Evolutionary conservation across 805 yeast species (phyloP).

Genomic region (Grigorovia humatica): DNA sequence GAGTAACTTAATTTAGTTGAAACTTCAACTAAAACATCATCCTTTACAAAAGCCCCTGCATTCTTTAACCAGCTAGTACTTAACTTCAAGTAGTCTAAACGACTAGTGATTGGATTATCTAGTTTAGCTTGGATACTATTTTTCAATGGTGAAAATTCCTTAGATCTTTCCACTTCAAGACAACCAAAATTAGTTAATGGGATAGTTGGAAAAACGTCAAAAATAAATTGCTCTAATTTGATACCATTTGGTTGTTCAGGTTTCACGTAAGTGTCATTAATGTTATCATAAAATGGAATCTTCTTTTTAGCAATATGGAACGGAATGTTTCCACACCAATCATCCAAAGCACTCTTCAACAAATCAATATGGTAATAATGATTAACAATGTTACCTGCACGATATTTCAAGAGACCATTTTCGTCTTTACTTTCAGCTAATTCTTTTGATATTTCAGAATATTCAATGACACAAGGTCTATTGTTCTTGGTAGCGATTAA

Average conservation of each 20-base stretch:
- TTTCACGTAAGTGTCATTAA: conserved; percentile 37
- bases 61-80: conserved; percentile 63
- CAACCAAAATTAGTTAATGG: conserved; percentile 69
- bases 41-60: conserved; percentile 55
- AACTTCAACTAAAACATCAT: conserved; percentile 56
- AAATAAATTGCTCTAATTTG: conserved; percentile 91
- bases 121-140: conserved; percentile 75
- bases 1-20: conserved; percentile 62
- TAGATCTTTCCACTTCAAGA: conserved; percentile 75
- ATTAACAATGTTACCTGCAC: conserved; percentile 96
- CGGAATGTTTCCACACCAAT: conserved; percentile 72
- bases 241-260: conserved; percentile 86
- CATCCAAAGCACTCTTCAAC: conserved; percentile 45
- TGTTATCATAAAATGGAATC: conserved; percentile 49
- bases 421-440: conserved; percentile 58
- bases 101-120: conserved; percentile 81
- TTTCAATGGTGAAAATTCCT: conserved; percentile 90
- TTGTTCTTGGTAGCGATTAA: conserved; percentile 63
- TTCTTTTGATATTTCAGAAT: conserved; percentile 75
- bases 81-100: conserved; percentile 49
- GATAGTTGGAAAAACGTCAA: conserved; percentile 85
- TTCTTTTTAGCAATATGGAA: conserved; percentile 92
- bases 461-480: conserved; percentile 86
- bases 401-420: conserved; percentile 52
- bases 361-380: conserved; percentile 87